Base-by-base conservation (phyloP, 441 rosid species). In the Populus tomentosa region DNA sequence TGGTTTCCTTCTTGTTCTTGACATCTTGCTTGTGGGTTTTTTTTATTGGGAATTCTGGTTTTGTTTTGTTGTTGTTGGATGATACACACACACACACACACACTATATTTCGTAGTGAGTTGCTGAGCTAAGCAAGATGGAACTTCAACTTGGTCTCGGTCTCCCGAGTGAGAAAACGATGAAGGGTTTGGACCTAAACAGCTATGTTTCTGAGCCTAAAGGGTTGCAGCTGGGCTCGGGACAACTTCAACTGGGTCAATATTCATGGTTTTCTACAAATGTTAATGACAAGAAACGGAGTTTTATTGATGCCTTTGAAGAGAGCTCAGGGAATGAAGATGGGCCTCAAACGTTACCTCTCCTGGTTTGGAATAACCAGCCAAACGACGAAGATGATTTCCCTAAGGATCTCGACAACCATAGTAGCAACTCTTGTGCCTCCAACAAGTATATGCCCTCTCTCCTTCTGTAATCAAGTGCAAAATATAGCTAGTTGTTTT, bases 61-160 rank as follows among this genome's bases (percentile, higher is more conserved):
- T 67, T 76, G 67, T 80, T 77, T 66, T 82, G 26, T 75, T 30
- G 32, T 30, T 56, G 30, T 67, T 69, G 66, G 74, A 75, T 42
- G 56, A 38, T 11, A 16, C 7, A 46, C 20, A 16, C n/a, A 16
- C 7, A 46, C 20, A 16, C n/a, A 24, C 24, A 24, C 24, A 35
- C 38, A 1, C 38, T 35, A 35, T 5, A 35, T 8, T 35, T 53
- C 20, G 20, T n/a, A 30, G 32, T 53, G 5, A 3, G 61, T 5
- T 16, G 46, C 30, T 23, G 21, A 18, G 36, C 24, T 68, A 18
- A 3, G 18, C 28, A 35, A 53, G 10, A 84, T 85, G 90, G 89
- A 88, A 73, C 89, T 88, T 61, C 87, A 83, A 46, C 77, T 88
- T 36, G 84, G 87, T 66, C 86, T 87, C 10, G 82, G 88, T 71